These are phyloP conservation scores for Postia placenta DNA, from an alignment of 768 basidiomycete species.

Conservation along the genomic window DNA sequence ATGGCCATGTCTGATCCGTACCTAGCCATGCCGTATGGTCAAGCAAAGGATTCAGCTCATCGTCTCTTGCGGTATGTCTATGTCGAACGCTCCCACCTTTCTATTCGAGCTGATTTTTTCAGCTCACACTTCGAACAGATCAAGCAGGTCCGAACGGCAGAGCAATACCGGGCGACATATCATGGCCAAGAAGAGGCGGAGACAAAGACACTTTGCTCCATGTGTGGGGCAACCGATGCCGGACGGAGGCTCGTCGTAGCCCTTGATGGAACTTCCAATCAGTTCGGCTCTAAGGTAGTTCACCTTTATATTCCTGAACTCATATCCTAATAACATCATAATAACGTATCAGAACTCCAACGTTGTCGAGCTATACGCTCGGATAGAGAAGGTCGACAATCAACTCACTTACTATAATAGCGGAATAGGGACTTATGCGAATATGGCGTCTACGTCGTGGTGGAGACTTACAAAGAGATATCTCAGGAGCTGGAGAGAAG, in stretches of 20 bases:
- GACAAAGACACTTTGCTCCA: too few relatives aligned
- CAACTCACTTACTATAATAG: slow-evolving; percentile 20
- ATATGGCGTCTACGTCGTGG: slow-evolving; percentile 5
- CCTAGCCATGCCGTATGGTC: too few relatives aligned
- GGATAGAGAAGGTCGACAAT: slow-evolving; percentile 6
- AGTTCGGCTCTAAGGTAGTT: not conserved
- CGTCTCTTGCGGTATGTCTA: too few relatives aligned
- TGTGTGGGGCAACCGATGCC: not conserved
- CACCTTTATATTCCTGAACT: not conserved
- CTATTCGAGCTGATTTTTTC: too few relatives aligned
- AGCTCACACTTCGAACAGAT: too few relatives aligned
- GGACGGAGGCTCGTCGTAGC: not conserved
- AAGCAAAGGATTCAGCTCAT: too few relatives aligned
- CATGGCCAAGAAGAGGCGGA: too few relatives aligned
- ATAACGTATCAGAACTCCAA: slow-evolving; percentile 13
- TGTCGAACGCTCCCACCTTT: too few relatives aligned
- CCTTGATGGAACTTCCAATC: slow-evolving; percentile 1
- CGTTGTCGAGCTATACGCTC: slow-evolving; percentile 12
- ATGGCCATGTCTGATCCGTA: too few relatives aligned
- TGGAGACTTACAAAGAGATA: not conserved
- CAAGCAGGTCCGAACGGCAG: too few relatives aligned
- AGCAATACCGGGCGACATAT: too few relatives aligned
- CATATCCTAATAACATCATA: not conserved
- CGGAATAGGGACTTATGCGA: slow-evolving; percentile 17
- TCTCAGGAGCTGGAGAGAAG: slow-evolving; percentile 5